Base-by-base conservation (phyloP, 169 alveolate species). In the Plasmodium cynomolgi region DNA sequence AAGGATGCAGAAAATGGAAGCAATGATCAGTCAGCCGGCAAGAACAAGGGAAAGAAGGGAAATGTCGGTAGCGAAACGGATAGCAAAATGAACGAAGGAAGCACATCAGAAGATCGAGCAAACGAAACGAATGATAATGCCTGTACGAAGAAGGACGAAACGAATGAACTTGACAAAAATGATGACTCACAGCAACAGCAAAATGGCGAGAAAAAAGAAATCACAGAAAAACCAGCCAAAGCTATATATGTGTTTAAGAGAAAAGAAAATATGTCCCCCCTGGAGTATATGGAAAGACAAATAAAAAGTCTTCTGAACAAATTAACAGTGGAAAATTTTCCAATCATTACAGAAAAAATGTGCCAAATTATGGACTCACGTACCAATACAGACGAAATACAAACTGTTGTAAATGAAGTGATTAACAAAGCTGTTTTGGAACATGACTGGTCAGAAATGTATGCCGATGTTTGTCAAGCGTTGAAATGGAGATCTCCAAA, bases 391-490 rank as follows among this genome's bases (percentile, higher is more conserved):
- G 96, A 93, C 34, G 98, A 97, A 68, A 94, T 97, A 20, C 97
- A 96, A 47, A 93, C 95, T 13, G 96, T 97, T 5, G 98, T 96
- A 37, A 96, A 94, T 84, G 95, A 96, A 81, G 96, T 97, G 17
- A 85, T 97, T 72, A 95, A 95, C 47, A 98, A 98, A 92, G 99
- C 99, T 11, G 98, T 97, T 26, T 93, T 96, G 71, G 99, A 97
- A 81, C 99, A 98, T 41, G 98, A 98, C 47, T 98, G 98, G 98
- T 97, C 98, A 11, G 99, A 98, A 86, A 98, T 98, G 99, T 98
- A 98, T 81, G 98, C 99, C 0, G 99, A 98, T 92, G 93, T 98
- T 56, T 97, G 99, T 95, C 98, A 97, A 93, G 95, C 97, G 17
- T 93, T 97, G 37, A 93, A 84, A 86, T 97, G 98, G 98, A 91